Evolutionary conservation across 75 land plant species (phyloP).

Genomic region (Adiantum capillusveneris): DNA sequence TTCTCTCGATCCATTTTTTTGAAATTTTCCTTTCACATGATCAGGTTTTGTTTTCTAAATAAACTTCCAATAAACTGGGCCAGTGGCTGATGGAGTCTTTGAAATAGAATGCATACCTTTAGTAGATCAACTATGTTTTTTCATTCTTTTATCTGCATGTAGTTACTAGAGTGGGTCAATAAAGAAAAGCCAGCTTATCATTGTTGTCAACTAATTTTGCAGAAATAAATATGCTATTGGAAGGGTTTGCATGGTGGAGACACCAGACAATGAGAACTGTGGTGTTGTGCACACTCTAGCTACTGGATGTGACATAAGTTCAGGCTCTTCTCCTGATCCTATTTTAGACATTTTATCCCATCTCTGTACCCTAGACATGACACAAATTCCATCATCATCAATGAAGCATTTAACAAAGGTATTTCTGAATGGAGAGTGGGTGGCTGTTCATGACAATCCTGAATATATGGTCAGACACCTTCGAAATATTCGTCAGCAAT

Average conservation of each 20-base stretch:
- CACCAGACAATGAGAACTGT: slow-evolving; percentile 90
- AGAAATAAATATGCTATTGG: slow-evolving; percentile 38
- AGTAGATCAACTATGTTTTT: no score
- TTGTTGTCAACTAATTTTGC: no score
- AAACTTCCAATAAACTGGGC: no score
- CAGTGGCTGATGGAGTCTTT: no score
- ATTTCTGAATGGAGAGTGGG: slow-evolving; percentile 80
- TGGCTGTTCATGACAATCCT: slow-evolving; percentile 56
- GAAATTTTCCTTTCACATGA: no score
- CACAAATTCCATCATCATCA: slow-evolving; percentile 21
- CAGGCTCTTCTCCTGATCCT: slow-evolving; percentile 21
- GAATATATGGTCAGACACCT: slow-evolving; percentile 30
- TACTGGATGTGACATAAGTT: slow-evolving; percentile 56
- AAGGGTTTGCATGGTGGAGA: slow-evolving; percentile 78
- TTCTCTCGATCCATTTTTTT: no score
- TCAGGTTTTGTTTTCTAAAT: no score
- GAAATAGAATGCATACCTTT: no score
- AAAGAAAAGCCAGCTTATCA: no score
- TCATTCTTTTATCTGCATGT: no score
- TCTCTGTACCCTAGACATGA: slow-evolving; percentile 48
- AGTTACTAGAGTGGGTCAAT: no score
- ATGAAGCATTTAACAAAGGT: slow-evolving; percentile 38
- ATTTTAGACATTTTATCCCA: slow-evolving; percentile 30
- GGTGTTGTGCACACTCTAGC: slow-evolving; percentile 84
- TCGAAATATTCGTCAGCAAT: slow-evolving; percentile 42